phyloP scores from a whole-genome alignment of 805 yeast species.

The Dipodascus geniculatus region DNA sequence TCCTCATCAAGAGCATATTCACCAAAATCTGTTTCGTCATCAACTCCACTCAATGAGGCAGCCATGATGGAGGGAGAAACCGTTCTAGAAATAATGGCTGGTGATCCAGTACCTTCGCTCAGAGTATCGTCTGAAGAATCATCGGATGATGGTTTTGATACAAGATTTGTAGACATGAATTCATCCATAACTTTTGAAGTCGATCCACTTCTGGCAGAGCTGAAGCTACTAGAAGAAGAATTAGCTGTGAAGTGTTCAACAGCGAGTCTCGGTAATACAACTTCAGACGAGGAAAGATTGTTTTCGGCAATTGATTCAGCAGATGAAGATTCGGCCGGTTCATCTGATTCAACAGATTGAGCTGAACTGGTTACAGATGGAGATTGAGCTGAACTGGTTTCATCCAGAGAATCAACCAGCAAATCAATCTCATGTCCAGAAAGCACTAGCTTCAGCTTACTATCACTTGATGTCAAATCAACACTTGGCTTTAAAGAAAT shows the following conservation, averaged over 20 bases:
- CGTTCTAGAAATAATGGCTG: not conserved
- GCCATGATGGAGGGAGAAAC: not conserved
- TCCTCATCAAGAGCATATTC: not conserved
- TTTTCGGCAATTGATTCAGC: too few relatives aligned
- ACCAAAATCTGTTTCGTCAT: not conserved
- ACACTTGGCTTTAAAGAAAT: not conserved
- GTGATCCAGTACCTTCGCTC: not conserved
- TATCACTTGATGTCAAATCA: not conserved
- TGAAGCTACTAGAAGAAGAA: not conserved
- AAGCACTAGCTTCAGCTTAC: not conserved
- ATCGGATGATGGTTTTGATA: not conserved
- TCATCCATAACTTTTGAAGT: not conserved
- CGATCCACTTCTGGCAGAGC: not conserved
- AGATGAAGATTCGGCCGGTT: too few relatives aligned
- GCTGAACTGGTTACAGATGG: not conserved
- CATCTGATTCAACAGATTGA: too few relatives aligned
- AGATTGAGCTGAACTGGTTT: not conserved
- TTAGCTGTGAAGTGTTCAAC: not conserved
- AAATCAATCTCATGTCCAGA: not conserved
- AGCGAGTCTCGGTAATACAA: not conserved
- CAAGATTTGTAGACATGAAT: not conserved
- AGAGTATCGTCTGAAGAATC: not conserved
- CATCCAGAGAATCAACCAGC: not conserved
- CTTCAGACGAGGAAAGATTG: not conserved
- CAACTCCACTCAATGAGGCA: constrained; percentile 1